These are phyloP conservation scores for Hypoxylon trugodes DNA, from an alignment of 495 filamentous ascomycete species.

Conservation along the genomic window DNA sequence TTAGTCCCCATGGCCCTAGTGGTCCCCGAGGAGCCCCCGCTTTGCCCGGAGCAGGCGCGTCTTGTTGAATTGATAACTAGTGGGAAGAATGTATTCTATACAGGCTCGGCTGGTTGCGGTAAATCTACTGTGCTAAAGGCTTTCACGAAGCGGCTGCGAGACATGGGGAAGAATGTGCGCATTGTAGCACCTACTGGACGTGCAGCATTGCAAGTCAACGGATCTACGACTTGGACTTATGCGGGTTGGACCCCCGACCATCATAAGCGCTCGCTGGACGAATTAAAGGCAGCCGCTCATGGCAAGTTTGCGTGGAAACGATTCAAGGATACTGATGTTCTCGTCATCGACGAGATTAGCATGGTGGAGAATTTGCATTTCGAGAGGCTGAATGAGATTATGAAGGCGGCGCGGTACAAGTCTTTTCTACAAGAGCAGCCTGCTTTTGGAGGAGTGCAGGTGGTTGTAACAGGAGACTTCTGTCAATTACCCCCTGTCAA, in stretches of 20 bases:
- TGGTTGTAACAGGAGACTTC: conserved; percentile 95
- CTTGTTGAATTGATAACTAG: conserved; percentile 31
- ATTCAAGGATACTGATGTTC: conserved; percentile 51
- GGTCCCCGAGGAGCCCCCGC: conserved; percentile 18
- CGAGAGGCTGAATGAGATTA: conserved; percentile 59
- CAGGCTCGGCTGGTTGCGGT: conserved; percentile 67
- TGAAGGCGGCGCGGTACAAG: conserved; percentile 51
- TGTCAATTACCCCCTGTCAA: conserved; percentile 94
- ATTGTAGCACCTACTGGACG: conserved; percentile 67
- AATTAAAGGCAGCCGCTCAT: conserved; percentile 13
- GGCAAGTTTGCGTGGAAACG: conserved; percentile 38
- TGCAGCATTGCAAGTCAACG: conserved; percentile 61
- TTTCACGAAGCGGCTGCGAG: conserved; percentile 50
- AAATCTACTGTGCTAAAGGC: conserved; percentile 66
- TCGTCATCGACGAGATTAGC: conserved; percentile 57
- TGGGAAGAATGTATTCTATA: conserved; percentile 67
- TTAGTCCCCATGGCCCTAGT: too few species aligned
- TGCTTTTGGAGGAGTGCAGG: conserved; percentile 90
- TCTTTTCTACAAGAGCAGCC: conserved; percentile 62
- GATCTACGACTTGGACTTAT: conserved; percentile 62
- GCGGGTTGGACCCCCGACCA: conserved; percentile 60
- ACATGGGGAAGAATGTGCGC: conserved; percentile 48
- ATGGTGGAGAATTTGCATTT: conserved; percentile 66
- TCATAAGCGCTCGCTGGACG: conserved; percentile 33
- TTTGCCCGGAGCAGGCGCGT: conserved; percentile 30